Conservation (phyloP, 768 basidiomycete species). For the Chlorophyllum brunneum region DNA sequence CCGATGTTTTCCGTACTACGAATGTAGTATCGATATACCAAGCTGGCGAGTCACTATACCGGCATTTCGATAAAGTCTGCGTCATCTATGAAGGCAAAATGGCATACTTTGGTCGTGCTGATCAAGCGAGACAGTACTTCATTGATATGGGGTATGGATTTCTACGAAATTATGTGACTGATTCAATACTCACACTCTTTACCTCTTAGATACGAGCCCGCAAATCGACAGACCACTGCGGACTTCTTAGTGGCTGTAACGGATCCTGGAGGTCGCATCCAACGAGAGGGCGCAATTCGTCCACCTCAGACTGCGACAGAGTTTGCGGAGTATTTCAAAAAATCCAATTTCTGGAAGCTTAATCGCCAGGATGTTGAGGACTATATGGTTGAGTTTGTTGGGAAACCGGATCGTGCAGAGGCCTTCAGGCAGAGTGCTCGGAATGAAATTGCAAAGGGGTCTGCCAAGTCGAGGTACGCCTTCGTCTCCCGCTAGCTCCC, state of each 20-base stretch:
- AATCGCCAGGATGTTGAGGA: conserved; percentile 45
- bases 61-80: conserved; percentile 77
- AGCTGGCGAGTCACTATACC: conserved; percentile 65
- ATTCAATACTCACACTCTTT: no score
- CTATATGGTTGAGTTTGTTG: conserved; percentile 42
- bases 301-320: conserved; percentile 55
- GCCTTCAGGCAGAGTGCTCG: conserved; percentile 45
- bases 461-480: conserved; percentile 30
- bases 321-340: conserved; percentile 46
- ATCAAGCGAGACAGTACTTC: conserved; percentile 68
- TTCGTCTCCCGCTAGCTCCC: conserved; percentile 1
- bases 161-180: background rate
- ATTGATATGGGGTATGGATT: conserved; percentile 44
- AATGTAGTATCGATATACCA: conserved; percentile 86
- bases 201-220: conserved; percentile 55
- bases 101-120: conserved; percentile 70
- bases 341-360: conserved; percentile 32
- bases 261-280: conserved; percentile 54
- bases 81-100: conserved; percentile 72
- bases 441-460: conserved; percentile 47
- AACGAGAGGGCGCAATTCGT: conserved; percentile 36
- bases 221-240: conserved; percentile 59
- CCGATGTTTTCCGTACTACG: conserved; percentile 48
- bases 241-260: conserved; percentile 64
- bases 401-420: conserved; percentile 35